Evolutionary conservation across 2,329 filamentous ascomycete species (phyloP), one percentile per base, ranked within the genome.

Genomic region (Tolypocladium ovalisporum): DNA sequence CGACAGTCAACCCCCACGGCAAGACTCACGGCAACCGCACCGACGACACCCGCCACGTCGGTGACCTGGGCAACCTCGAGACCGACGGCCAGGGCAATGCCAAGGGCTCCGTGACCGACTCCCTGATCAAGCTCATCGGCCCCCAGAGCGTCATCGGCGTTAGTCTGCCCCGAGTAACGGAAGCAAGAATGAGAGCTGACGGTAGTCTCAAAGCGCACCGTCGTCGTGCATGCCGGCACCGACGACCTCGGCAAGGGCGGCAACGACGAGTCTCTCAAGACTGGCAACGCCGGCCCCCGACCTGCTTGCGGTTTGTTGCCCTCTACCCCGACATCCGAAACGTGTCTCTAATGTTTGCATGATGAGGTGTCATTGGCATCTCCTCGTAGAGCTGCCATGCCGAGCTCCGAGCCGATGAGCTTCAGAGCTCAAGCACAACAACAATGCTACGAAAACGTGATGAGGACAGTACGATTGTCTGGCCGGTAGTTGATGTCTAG

Each of bases 261-360:
- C 67, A 86, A 89, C 79, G 90, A 93, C 78, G 91, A 97, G 81
- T 96, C 90, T 70, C 90, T 95, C 82, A 97, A 95, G 87, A 99
- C 94, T 64, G 94, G 94, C 66, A 99, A 97, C 75, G 94, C 94
- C 72, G 94, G 94, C 69, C 75, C 79, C 67, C 90, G 94, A 72
- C 94, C 94, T 72, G 94, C 94, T 73, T 99, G 94, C 79, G 94
- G 94, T 89, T 83, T 72, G 83, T 75, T n/a, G 17, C 19, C 47
- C 29, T n/a, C 5, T 10, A 2, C 9, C 34, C 29, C 27, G 22
- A 29, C 47, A n/a, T 34, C 29, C 2, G 17, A 34, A 5, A 29
- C 17, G 8, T 27, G 13, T 34, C 29, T 6, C 47, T 51, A 34
- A 51, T 19, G 19, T 9, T n/a, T 12, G 0, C 13, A 6, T n/a